Evolutionary conservation across 352 stramenopile genomes (phyloP).

Genomic region (Globisporangium barbulae): DNA sequence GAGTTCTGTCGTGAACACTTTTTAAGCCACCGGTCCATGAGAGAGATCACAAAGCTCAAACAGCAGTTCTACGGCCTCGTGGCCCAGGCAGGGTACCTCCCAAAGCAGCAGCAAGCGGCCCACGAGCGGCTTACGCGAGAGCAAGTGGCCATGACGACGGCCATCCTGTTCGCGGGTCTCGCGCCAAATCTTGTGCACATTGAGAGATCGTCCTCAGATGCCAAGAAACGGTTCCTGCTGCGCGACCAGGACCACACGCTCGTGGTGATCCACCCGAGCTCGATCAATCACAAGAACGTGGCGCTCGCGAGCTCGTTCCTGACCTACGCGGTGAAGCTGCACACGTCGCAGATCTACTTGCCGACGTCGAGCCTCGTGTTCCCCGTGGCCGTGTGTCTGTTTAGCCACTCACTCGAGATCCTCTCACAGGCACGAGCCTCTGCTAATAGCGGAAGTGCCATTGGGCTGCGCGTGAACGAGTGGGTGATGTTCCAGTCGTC

Average conservation of each 20-base stretch:
- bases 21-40: slow-evolving; percentile 50
- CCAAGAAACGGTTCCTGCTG: slow-evolving; percentile 35
- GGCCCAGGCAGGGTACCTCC: slow-evolving; percentile 60
- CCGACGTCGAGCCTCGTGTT: slow-evolving; percentile 65
- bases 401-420: slow-evolving; percentile 61
- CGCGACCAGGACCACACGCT: slow-evolving; percentile 42
- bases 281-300: slow-evolving; percentile 66
- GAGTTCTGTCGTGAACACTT: slow-evolving; percentile 72
- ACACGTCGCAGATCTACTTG: slow-evolving; percentile 83
- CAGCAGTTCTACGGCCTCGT: slow-evolving; percentile 72
- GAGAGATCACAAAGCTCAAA: slow-evolving; percentile 73
- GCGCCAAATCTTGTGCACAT: slow-evolving; percentile 91
- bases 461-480: slow-evolving; percentile 63
- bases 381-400: slow-evolving; percentile 58
- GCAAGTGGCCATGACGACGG: slow-evolving; percentile 52
- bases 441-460: slow-evolving; percentile 19
- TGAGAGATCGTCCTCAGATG: slow-evolving; percentile 29
- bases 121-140: slow-evolving; percentile 40
- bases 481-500: slow-evolving; percentile 66
- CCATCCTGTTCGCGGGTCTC: slow-evolving; percentile 78
- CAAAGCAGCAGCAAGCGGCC: background rate
- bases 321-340: slow-evolving; percentile 76
- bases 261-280: slow-evolving; percentile 67
- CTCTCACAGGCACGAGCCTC: slow-evolving; percentile 36
- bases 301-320: slow-evolving; percentile 60